Evolutionary conservation across 805 yeast genomes (phyloP), one percentile per base, ranked within the genome.

Genomic region (Citeromyces matritensis): DNA sequence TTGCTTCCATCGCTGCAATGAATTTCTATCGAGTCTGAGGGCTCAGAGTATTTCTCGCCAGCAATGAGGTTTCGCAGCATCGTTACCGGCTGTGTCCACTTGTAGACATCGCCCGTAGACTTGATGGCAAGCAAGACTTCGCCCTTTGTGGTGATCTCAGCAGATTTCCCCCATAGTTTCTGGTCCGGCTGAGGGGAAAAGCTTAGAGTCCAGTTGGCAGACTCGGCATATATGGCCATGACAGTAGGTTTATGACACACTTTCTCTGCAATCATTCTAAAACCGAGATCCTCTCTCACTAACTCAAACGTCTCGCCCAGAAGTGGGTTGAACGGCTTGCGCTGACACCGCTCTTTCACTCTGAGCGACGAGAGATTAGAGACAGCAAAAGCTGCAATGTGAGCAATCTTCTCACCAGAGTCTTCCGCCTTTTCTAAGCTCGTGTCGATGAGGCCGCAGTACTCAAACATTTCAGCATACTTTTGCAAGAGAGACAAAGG

Each of bases 271-370:
- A 91, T 41, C 27, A 81, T 50, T 41, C 97, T 58, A 40, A 76
- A 64, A 0, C 86, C 86, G 31, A 67, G 53, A 44, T 83, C 94
- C 38, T 84, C 94, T 26, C 95, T 65, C 2, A 84, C 91, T 27
- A 83, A 59, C 52, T 91, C 98, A 51, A 54, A 91, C 0, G 96
- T 86, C 49, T 91, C 98, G 13, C 97, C 96, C 12, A 91, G 57
- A 32, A 91, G 60, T 7, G 98, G 97, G 48, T 85, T 91, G 55
- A 91, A 91, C 1, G 98, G 97, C 47, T 91, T 91, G 39, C 98
- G 65, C 26, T 69, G 50, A 33, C 77, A 73, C 42, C 98, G 65
- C 30, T 73, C 75, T 43, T 81, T 85, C 24, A 70, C 69, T 36
- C 96, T 60, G 42, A 72, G 65, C 8, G 79, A 61, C 0, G 95